These are phyloP conservation scores for Pinus tabuliformis DNA, from an alignment of 75 land plant genomes.

Conservation along the genomic window DNA sequence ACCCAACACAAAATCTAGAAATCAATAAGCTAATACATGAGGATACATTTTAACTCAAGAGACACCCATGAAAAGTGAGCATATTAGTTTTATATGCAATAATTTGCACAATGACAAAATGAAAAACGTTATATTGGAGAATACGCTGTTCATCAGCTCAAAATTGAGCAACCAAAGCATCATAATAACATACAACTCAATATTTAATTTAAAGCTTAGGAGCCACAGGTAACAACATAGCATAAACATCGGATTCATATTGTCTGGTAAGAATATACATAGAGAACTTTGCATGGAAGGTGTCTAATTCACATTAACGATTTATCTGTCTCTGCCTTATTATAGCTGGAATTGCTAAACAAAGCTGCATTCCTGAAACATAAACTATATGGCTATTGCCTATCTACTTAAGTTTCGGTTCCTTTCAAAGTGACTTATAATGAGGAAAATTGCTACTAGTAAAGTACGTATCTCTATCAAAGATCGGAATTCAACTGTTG, in stretches of 20 bases:
- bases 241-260: neutral
- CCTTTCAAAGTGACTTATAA: neutral
- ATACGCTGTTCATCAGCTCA: no score
- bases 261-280: neutral
- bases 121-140: no score
- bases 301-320: neutral
- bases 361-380: neutral
- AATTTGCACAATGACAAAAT: no score
- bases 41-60: no score
- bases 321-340: neutral
- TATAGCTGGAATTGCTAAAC: neutral
- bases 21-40: no score
- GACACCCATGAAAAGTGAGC: no score
- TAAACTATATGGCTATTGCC: neutral
- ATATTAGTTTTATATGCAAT: no score
- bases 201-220: no score
- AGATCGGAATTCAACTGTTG: neutral
- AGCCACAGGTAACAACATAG: no score
- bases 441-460: neutral
- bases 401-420: neutral
- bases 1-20: no score
- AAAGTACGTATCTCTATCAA: neutral
- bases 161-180: no score
- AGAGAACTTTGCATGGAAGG: neutral
- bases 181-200: no score